Base-by-base conservation (phyloP, 805 yeast species). In the Teunomyces cretensis region DNA sequence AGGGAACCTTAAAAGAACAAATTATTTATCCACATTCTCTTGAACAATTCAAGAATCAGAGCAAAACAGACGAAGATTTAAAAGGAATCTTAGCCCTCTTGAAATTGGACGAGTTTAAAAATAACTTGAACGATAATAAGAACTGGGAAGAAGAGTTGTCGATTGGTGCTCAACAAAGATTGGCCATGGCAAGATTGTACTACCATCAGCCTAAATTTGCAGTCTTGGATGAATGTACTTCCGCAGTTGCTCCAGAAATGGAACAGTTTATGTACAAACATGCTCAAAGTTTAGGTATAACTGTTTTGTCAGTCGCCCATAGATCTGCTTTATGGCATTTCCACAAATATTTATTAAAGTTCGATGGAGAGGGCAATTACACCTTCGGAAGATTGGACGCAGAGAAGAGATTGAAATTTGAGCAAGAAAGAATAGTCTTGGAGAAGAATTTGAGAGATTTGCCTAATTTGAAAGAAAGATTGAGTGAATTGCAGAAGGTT, bases 121-220 rank as follows among this genome's bases (percentile, higher is more conserved):
- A 59, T 32, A 49, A 28, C 49, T 58, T 30, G 58, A 59, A 33
- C 80, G 88, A 72, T 84, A 85, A 57, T 67, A 77, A 6, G 76
- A 88, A 86, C 63, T 91, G 98, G 97, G 78, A 86, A 8, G 96
- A 89, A 53, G 88, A 90, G 53, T 72, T 91, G 49, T 85, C 95
- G 1, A 83, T 84, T 51, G 97, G 98, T 22, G 95, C 91, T 17
- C 97, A 91, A 64, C 97, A 91, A 63, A 74, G 96, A 55, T 74
- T 91, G 51, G 97, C 97, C 11, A 84, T 92, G 86, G 96, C 96
- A 2, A 78, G 97, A 57, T 74, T 91, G 65, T 91, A 87, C 60
- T 91, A 90, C 61, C 97, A 91, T 64, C 77, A 78, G 56, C 98
- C 98, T 1, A 86, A 82, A 63, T 91, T 90, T 74, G 98, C 98